These are phyloP conservation scores for Hypoxylon fragiforme DNA, from an alignment of 495 filamentous ascomycete species.

Conservation along the genomic window DNA sequence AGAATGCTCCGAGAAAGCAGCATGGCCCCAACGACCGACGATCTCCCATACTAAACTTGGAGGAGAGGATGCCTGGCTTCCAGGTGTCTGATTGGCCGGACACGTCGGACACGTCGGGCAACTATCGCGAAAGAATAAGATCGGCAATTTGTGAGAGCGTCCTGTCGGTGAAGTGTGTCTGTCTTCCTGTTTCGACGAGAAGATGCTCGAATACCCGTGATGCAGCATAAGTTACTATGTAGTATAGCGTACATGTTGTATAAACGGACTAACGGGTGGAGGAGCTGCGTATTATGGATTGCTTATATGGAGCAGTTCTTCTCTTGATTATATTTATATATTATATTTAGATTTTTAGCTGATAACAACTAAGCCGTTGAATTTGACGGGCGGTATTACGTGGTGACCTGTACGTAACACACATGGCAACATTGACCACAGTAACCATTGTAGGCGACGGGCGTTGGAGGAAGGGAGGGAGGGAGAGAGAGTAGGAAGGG, in stretches of 20 bases:
- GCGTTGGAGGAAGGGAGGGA: too few relatives aligned
- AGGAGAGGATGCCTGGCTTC: slow-evolving; percentile 16
- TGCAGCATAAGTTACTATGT: neutral
- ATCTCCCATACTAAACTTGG: slow-evolving; percentile 28
- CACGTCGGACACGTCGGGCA: slow-evolving; percentile 20
- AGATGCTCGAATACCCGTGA: slow-evolving; percentile 15
- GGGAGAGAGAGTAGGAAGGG: too few relatives aligned
- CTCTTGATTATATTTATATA: slow-evolving; percentile 11
- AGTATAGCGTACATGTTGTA: slow-evolving; percentile 10
- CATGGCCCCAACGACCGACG: slow-evolving; percentile 30
- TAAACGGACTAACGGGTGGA: slow-evolving; percentile 11
- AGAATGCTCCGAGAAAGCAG: slow-evolving; percentile 28
- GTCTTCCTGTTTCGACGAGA: slow-evolving; percentile 12
- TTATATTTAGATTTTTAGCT: slow-evolving; percentile 1
- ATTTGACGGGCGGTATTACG: slow-evolving; percentile 21
- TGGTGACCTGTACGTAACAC: slow-evolving; percentile 19
- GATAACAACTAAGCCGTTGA: slow-evolving; percentile 4
- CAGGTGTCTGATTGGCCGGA: slow-evolving; percentile 21
- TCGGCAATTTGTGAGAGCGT: slow-evolving; percentile 27
- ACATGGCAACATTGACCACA: slow-evolving; percentile 21
- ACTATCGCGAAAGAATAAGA: slow-evolving; percentile 21
- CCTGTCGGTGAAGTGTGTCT: slow-evolving; percentile 31
- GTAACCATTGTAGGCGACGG: too few relatives aligned
- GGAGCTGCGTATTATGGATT: slow-evolving; percentile 11
- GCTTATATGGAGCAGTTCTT: slow-evolving; percentile 15